Percentiles rank a stretch among this genome's conserved stretches.
These are phyloP conservation scores for Thelonectria rubi DNA, from an alignment of 2,329 filamentous ascomycete genomes.

Conservation along the genomic window DNA sequence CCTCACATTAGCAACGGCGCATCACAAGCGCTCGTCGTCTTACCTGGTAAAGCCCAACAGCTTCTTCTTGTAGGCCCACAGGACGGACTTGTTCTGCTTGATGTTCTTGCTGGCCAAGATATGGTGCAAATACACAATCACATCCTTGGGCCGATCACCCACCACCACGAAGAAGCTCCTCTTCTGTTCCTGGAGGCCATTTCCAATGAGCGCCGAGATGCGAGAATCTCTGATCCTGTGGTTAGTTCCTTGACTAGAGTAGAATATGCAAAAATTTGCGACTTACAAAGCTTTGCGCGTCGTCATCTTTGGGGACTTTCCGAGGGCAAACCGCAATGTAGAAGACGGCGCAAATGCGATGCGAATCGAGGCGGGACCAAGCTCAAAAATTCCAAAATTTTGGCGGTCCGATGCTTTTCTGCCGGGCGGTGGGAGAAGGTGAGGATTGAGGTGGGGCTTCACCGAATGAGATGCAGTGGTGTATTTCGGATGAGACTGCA, in stretches of 20 bases:
- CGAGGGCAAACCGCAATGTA: constrained; percentile 41
- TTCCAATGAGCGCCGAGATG: constrained; percentile 89
- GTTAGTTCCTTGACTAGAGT: constrained; percentile 17
- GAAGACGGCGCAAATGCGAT: constrained; percentile 44
- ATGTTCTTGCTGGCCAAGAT: constrained; percentile 91
- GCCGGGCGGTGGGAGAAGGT: constrained; percentile 50
- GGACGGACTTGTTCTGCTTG: constrained; percentile 88
- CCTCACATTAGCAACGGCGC: constrained; percentile 30
- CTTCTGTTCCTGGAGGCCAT: constrained; percentile 95
- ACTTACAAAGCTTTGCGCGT: constrained; percentile 67
- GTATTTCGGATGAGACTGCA: no score
- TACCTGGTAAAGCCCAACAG: constrained; percentile 88
- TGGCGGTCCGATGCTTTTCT: constrained; percentile 49
- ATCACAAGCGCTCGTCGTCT: constrained; percentile 18
- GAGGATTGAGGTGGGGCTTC: constrained; percentile 26
- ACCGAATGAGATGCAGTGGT: constrained; percentile 8
- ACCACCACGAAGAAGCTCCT: constrained; percentile 98
- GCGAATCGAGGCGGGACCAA: constrained; percentile 38
- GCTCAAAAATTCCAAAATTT: constrained; percentile 51
- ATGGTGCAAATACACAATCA: constrained; percentile 91
- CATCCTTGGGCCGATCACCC: constrained; percentile 90
- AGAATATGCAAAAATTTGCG: no score
- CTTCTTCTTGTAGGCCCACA: constrained; percentile 99
- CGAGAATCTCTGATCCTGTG: constrained; percentile 74
- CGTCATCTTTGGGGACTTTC: constrained; percentile 59